phyloP scores from a whole-genome alignment of 2,329 filamentous ascomycete genomes.

The Aspergillus chevalieri region DNA sequence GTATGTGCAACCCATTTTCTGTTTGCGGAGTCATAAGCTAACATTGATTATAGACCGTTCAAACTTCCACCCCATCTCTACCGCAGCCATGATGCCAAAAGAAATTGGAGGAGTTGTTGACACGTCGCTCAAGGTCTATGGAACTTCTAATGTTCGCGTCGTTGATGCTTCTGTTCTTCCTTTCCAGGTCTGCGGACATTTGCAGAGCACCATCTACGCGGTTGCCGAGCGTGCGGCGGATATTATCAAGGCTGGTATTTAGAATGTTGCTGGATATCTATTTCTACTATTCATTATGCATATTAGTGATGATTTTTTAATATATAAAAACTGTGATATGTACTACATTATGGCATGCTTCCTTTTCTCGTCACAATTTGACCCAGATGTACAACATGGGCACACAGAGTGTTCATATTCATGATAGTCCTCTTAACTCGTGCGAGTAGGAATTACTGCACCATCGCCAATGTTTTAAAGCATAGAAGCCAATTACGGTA shows the following conservation, averaged over 20 bases:
- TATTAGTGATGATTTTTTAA: too few relatives aligned
- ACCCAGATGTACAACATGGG: too few relatives aligned
- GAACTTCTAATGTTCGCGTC: not conserved
- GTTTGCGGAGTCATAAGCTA: not conserved
- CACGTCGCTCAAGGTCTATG: not conserved
- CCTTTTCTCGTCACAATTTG: too few relatives aligned
- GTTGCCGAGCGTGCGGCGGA: constrained; percentile 1
- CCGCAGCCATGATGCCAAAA: not conserved
- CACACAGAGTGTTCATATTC: too few relatives aligned
- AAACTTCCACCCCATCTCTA: not conserved
- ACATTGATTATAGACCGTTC: not conserved
- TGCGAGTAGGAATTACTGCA: too few relatives aligned
- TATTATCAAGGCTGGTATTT: not conserved
- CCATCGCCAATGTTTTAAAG: too few relatives aligned
- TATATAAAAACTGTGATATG: too few relatives aligned
- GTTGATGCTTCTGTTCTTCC: not conserved
- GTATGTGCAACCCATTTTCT: constrained; percentile 11
- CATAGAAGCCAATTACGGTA: too few relatives aligned
- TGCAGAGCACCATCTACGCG: not conserved
- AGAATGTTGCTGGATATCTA: too few relatives aligned
- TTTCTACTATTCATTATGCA: too few relatives aligned
- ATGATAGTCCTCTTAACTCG: too few relatives aligned
- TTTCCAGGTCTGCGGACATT: not conserved
- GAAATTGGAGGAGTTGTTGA: not conserved
- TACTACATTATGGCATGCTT: too few relatives aligned